These are phyloP conservation scores for Sphaerulina populicola DNA, from an alignment of 2,329 filamentous ascomycete genomes.

Conservation along the genomic window DNA sequence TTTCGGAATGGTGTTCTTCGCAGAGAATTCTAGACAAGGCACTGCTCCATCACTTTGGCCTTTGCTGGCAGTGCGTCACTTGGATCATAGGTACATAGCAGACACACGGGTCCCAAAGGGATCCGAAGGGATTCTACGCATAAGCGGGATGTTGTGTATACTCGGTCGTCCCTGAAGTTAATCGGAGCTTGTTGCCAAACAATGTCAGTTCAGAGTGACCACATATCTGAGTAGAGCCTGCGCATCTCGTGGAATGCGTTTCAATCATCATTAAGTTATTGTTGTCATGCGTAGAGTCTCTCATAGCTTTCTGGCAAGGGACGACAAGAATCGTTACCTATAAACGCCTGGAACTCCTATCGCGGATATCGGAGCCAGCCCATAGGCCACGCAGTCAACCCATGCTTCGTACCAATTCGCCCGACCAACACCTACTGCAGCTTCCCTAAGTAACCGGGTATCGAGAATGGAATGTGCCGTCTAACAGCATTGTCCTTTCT, in stretches of 20 bases:
- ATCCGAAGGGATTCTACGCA: too few species aligned
- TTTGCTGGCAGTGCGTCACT: too few species aligned
- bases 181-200: too few species aligned
- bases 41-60: too few species aligned
- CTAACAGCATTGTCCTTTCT: conserved; percentile 69
- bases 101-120: too few species aligned
- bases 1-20: too few species aligned
- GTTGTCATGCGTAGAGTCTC: conserved; percentile 7
- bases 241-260: not conserved
- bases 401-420: conserved; percentile 9
- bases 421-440: conserved; percentile 7
- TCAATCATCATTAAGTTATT: not conserved
- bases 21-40: too few species aligned
- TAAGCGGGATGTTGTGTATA: too few species aligned
- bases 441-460: conserved; percentile 7
- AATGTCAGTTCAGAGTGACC: not conserved
- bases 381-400: conserved; percentile 6
- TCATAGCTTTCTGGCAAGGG: conserved; percentile 5
- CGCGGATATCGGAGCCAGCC: conserved; percentile 7
- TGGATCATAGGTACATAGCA: too few species aligned
- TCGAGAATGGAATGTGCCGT: conserved; percentile 6
- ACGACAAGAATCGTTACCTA: conserved; percentile 8
- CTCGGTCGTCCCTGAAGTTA: too few species aligned
- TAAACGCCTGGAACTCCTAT: conserved; percentile 9
- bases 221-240: not conserved